Evolutionary conservation across 2,329 filamentous ascomycete species (phyloP), one percentile per base, ranked within the genome.

Genomic region (Colletotrichum sp.): DNA sequence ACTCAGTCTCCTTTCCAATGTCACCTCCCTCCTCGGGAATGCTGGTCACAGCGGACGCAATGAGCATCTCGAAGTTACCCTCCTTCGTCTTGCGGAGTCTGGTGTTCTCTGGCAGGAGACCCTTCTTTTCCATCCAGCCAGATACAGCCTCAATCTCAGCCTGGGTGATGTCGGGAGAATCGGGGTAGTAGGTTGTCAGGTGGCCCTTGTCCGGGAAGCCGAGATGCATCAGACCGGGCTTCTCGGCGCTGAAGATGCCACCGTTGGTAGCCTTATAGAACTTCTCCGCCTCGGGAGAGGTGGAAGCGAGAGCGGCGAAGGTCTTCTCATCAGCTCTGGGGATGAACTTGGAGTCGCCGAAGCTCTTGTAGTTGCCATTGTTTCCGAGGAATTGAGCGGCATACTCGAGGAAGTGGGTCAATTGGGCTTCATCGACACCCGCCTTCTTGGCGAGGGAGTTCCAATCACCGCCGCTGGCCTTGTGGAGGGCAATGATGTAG

Each of bases 361-460:
- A 96, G 79, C 94, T 94, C 87, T 96, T 96, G 87, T 96, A 97
- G 84, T 97, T 97, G 77, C 95, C 94, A 77, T 89, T 89, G 82
- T 96, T 97, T 60, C 94, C 94, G 4, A 97, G 87, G 83, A 97
- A 96, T 84, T 95, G 94, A 34, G 91, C 92, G 9, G 94, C 89
- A 83, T 96, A 97, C 83, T 96, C 91, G 48, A 96, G 87, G 85
- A 96, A 96, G 76, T 89, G 87, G 18, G 89, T 89, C 61, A 95
- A 82, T 70, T 95, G 90, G 70, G 92, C 88, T 66, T 92, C 88
- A 61, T 90, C 90, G 65, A 96, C 88, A 36, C 89, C 89, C 21
- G 93, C 91, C 83, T 93, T 92, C 76, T 89, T 85, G 32, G 91
- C 92, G 30, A 96, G 87, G 4, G 87, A 86, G 78, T 90, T 89